Base-by-base conservation (phyloP, 1,284 basidiomycete genomes). In the Cryptococcus sp. region DNA sequence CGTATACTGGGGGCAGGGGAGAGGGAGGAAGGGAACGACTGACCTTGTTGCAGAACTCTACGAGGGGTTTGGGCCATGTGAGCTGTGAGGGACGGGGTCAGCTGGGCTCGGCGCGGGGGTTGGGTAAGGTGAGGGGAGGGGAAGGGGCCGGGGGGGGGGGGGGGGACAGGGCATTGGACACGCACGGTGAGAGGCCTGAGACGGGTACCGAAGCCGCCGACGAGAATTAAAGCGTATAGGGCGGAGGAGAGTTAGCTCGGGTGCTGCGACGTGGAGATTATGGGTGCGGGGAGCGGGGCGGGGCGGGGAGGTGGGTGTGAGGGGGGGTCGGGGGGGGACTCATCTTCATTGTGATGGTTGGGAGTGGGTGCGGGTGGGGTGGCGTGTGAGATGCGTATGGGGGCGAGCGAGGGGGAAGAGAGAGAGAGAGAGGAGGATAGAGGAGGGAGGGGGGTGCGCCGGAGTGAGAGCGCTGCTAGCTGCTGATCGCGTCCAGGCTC, bases 121-220 rank as follows among this genome's bases (percentile, higher is more conserved):
- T 12, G 33, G 20, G 13, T 35, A 12, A n/a, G 13, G 42, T 37
- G 43, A 9, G 28, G 36, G 23, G 37, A n/a, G 13, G 3, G 21
- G 9, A 16, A 18, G 40, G 40, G 33, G 28, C 9, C 9, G 28
- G 16, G 15, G 13, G 43, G 45, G 44, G 11, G 35, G 38, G 24
- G 38, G 7, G n/a, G 3, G 23, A 12, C n/a, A 16, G 40, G 23
- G 33, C 13, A 42, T 33, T 24, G 23, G 7, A 8, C 45, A 55
- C 80, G 78, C 62, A 82, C 75, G 13, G 80, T 82, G 57, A 82
- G 65, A 37, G 80, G 80, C 62, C 80, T 76, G 38, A 82, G 77
- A 58, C 80, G 77, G 36, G 80, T 81, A 59, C 80, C 80, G 72
- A 81, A 81, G 64, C 79, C 78, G 56, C 78, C 78, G 63, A 79